Evolutionary conservation across 345 rosid species (phyloP).

Genomic region (Lepidium aucheri): DNA sequence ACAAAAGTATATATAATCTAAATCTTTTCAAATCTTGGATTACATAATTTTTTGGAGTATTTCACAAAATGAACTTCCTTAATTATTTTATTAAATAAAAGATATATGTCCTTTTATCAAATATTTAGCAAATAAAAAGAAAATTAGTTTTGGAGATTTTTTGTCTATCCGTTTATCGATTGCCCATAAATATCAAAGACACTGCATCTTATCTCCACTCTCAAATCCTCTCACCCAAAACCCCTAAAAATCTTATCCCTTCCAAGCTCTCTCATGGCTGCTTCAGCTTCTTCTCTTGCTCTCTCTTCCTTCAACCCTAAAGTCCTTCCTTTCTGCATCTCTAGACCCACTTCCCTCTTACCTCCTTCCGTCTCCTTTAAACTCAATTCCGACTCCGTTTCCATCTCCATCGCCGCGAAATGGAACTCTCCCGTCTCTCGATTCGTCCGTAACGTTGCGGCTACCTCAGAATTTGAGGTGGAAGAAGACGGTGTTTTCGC

Average conservation of each 20-base stretch:
- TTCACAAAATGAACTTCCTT: too few relatives aligned
- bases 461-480: conserved; percentile 53
- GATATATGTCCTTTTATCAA: too few relatives aligned
- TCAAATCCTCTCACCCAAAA: conserved; percentile 12
- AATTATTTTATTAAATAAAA: too few relatives aligned
- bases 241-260: conserved; percentile 29
- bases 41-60: too few relatives aligned
- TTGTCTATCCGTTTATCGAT: neutral
- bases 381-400: conserved; percentile 28
- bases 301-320: conserved; percentile 55
- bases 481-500: conserved; percentile 52
- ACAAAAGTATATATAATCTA: too few relatives aligned
- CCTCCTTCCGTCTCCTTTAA: conserved; percentile 35
- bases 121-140: too few relatives aligned
- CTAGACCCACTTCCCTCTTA: conserved; percentile 33
- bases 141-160: neutral
- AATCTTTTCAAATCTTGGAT: too few relatives aligned
- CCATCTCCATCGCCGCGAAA: conserved; percentile 29
- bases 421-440: conserved; percentile 35
- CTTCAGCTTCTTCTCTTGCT: conserved; percentile 54
- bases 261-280: conserved; percentile 39
- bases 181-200: conserved; percentile 17
- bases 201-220: conserved; percentile 11
- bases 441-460: conserved; percentile 47
- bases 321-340: conserved; percentile 31